Evolutionary conservation across 495 filamentous ascomycete genomes (phyloP), one percentile per base, ranked within the genome.

Genomic region (Trichoderma gamsii): DNA sequence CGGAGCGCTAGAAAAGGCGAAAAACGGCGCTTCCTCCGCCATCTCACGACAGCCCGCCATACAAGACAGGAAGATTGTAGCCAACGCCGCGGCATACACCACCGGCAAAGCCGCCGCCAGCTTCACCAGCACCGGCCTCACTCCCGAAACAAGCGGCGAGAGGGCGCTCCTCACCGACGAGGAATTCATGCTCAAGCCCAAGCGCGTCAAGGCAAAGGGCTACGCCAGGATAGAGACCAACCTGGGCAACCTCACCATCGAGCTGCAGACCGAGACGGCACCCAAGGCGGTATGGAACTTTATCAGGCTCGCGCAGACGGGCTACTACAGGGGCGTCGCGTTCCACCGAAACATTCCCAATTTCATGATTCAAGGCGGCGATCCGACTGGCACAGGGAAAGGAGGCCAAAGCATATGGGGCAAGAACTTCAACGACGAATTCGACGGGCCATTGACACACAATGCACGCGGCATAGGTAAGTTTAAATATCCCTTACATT

Each of bases 321-420:
- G 94, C 0, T 96, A 97, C 79, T 99, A 97, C 80, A 86, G 85
- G 61, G 84, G 82, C 73, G 86, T 96, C 9, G 71, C 83, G 25
- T 98, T 98, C 74, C 95, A 99, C 76, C 88, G 95, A 65, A 96
- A 92, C 75, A 97, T 99, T 73, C 85, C 85, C 32, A 92, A 90
- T 69, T 99, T 99, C 77, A 99, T 99, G 95, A 90, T 98, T 68
- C 95, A 99, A 75, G 96, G 96, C 67, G 95, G 95, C 69, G 95
- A 99, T 74, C 95, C 95, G 0, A 91, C 91, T 0, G 93, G 93
- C 0, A 96, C 92, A 1, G 95, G 95, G 11, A 83, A 90, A 46
- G 94, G 94, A n/a, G 95, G 95, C 0, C 80, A 85, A 51, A 92
- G 88, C 72, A 84, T 93, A 68, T 98, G 95, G 95, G 89, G 89